Evolutionary conservation across 768 basidiomycete species (phyloP).

Genomic region (Kwoniella bestiolae): DNA sequence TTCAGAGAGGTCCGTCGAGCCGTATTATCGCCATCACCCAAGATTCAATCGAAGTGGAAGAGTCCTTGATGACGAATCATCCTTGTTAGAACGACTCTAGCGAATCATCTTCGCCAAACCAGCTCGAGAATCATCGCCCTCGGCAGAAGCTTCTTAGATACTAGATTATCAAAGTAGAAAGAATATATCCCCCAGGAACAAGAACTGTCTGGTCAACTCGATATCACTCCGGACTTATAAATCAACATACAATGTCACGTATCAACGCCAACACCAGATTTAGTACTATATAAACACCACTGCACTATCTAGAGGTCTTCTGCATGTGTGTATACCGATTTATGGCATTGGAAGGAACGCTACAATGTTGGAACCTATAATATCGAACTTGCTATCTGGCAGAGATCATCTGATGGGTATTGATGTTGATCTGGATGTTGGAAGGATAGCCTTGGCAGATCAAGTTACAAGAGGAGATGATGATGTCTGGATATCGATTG

Average conservation of each 20-base stretch:
- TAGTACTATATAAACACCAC: neutral
- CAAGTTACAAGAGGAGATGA: conserved; percentile 16
- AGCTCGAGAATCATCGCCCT: neutral
- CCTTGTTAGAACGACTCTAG: too few species aligned
- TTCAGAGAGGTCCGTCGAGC: neutral
- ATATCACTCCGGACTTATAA: neutral
- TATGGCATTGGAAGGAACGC: too few species aligned
- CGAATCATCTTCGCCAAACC: neutral
- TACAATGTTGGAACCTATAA: too few species aligned
- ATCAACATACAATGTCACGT: neutral
- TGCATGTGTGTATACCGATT: neutral
- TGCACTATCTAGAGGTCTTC: neutral
- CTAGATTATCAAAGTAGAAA: neutral
- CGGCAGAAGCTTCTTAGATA: too few species aligned
- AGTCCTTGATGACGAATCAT: neutral
- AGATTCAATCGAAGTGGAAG: neutral
- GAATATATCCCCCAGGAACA: neutral
- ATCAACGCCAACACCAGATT: neutral
- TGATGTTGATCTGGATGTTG: neutral
- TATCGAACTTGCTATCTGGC: too few species aligned
- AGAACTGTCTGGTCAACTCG: neutral
- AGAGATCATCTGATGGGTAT: neutral
- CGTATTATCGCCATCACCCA: neutral
- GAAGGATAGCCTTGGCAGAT: conserved; percentile 11
- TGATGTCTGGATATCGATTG: conserved; percentile 44